A percentile compares a stretch with the other conserved stretches of the same genome.
Evolutionary conservation across 495 filamentous ascomycete genomes (phyloP).

Genomic region (Penicillium waksmanii): DNA sequence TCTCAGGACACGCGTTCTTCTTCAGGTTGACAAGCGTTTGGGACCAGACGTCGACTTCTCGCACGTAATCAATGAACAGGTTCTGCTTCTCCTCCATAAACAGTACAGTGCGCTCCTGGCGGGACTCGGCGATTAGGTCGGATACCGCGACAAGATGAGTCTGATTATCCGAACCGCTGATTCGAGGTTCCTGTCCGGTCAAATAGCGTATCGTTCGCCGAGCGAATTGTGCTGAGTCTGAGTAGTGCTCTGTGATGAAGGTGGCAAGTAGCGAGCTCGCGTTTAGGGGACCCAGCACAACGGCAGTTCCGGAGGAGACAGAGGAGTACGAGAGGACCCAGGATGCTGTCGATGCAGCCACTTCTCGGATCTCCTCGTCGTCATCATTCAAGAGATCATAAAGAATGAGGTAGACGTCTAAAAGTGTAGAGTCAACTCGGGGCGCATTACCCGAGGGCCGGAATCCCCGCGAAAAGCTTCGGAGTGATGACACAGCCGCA

Average conservation of each 20-base stretch:
- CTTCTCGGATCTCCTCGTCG: constrained; percentile 80
- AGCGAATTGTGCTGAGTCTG: constrained; percentile 38
- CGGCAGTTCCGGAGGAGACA: constrained; percentile 31
- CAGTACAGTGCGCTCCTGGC: constrained; percentile 68
- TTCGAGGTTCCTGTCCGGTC: constrained; percentile 28
- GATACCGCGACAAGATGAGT: constrained; percentile 40
- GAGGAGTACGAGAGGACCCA: constrained; percentile 45
- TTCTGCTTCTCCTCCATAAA: constrained; percentile 93
- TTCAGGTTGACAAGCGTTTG: constrained; percentile 43
- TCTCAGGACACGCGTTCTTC: constrained; percentile 25
- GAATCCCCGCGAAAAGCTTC: constrained; percentile 35
- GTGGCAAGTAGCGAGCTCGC: constrained; percentile 49
- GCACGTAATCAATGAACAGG: constrained; percentile 77
- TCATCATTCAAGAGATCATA: constrained; percentile 81
- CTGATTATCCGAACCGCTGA: constrained; percentile 26
- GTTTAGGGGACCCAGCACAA: constrained; percentile 47
- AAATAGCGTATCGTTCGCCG: constrained; percentile 34
- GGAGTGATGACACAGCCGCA: constrained; percentile 54
- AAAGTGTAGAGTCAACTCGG: constrained; percentile 32
- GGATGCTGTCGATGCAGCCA: constrained; percentile 58
- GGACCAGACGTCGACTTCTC: constrained; percentile 70
- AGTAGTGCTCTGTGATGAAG: constrained; percentile 46
- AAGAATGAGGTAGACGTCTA: constrained; percentile 54
- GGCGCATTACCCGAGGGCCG: constrained; percentile 32
- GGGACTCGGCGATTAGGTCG: constrained; percentile 49